A percentile compares a stretch with the other conserved stretches of the same genome.
phyloP scores from a whole-genome alignment of 1,284 basidiomycete species.

The Sphagnurus paluster region DNA sequence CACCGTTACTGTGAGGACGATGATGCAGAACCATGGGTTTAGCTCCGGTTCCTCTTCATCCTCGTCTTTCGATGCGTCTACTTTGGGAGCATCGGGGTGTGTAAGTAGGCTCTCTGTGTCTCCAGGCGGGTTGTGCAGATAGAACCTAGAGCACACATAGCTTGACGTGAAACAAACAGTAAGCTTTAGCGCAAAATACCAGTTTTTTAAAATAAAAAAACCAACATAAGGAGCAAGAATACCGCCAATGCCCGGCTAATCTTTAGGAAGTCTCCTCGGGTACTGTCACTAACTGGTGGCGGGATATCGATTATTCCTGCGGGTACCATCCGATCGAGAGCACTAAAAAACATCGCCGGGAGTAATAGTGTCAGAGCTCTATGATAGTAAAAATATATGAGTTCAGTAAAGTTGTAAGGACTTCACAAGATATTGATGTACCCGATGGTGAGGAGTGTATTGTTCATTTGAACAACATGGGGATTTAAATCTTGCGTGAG shows the following conservation, averaged over 20 bases:
- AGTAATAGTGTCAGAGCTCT: slow-evolving; percentile 63
- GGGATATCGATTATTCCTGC: slow-evolving; percentile 18
- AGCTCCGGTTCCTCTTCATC: slow-evolving; percentile 50
- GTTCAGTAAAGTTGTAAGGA: slow-evolving; percentile 2
- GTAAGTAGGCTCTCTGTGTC: slow-evolving; percentile 46
- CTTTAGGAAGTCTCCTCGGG: slow-evolving; percentile 46
- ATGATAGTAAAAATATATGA: slow-evolving; percentile 1
- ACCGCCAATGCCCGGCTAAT: slow-evolving; percentile 64
- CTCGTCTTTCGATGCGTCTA: slow-evolving; percentile 43
- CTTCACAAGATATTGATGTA: slow-evolving; percentile 23
- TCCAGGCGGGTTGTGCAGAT: slow-evolving; percentile 67
- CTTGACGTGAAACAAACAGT: slow-evolving; percentile 31
- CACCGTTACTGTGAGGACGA: slow-evolving; percentile 51
- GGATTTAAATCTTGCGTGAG: slow-evolving; percentile 44
- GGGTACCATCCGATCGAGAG: slow-evolving; percentile 43
- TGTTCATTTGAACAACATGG: slow-evolving; percentile 58
- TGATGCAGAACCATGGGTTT: slow-evolving; percentile 59
- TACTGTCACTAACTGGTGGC: slow-evolving; percentile 38
- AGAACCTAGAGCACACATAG: slow-evolving; percentile 66
- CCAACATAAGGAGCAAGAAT: slow-evolving; percentile 59
- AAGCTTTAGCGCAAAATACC: neutral
- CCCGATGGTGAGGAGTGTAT: slow-evolving; percentile 65
- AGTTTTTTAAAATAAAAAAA: slow-evolving; percentile 4
- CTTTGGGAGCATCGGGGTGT: slow-evolving; percentile 46
- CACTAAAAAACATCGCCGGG: slow-evolving; percentile 64